Base-by-base conservation (phyloP, 768 basidiomycete species). In the Lenzites betulinus region DNA sequence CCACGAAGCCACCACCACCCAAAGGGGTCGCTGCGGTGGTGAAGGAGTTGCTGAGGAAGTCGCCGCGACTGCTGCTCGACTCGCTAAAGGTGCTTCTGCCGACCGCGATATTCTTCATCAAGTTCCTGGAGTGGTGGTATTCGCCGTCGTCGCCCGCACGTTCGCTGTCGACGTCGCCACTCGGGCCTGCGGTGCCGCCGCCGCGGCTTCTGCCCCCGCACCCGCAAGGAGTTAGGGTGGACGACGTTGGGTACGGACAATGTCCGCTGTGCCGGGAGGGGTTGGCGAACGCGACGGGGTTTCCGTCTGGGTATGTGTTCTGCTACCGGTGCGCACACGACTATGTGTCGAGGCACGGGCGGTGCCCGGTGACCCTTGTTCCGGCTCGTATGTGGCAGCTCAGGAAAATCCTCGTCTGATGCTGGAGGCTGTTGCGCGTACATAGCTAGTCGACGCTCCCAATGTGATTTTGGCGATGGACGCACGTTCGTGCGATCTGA, bases 91-190 rank as follows among this genome's bases (percentile, higher is more conserved):
- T 92, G 48, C 79, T 92, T 47, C 82, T 95, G 35, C 96, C 93
- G 16, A 90, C 88, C 20, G 89, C 90, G 42, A 94, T 99, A 59
- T 96, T 99, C 74, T 91, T 93, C 71, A 80, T 99, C 78, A 96
- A 95, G 74, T 95, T 98, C 75, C 79, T 97, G 47, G 95, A 98
- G 75, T 99, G 97, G 95, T 99, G 96, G 95, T 98, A 98, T 70
- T 95, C 94, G 4, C 95, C 97, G 22, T 83, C 83, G 44, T 97
- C 93, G 12, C 95, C 90, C 3, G 92, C 90, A 18, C 84, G 87
- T 41, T 84, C 85, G n/a, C 75, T 92, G 54, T 81, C 85, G 9
- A 79, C 79, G 33, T 85, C 84, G 12, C 78, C 75, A 30, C 81
- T 83, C 52, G 90, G 87, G 7, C 90, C 88, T 28, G 79, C 84